These are phyloP conservation scores for Aspergillus udagawae DNA, from an alignment of 2,329 filamentous ascomycete species.

Conservation along the genomic window DNA sequence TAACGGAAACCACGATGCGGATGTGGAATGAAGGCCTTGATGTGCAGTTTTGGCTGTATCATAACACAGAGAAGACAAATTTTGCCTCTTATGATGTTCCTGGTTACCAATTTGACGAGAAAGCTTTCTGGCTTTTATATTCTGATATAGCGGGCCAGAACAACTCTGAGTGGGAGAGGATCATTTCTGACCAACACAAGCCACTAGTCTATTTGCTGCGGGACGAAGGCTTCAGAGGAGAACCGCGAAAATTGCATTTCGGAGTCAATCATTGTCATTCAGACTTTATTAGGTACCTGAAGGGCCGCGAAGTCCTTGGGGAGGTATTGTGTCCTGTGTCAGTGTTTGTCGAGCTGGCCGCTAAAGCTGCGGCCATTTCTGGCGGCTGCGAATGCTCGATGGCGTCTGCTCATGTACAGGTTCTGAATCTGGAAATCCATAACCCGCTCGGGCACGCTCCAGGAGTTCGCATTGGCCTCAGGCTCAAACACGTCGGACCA, in stretches of 20 bases:
- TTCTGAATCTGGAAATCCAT: not conserved
- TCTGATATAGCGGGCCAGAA: not conserved
- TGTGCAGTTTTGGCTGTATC: constrained; percentile 38
- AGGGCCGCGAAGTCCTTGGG: not conserved
- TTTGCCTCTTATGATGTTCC: constrained; percentile 29
- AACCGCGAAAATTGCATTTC: not conserved
- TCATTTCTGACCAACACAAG: not conserved
- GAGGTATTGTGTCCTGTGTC: not conserved
- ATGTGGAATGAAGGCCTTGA: constrained; percentile 41
- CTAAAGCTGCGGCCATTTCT: not conserved
- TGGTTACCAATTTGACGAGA: constrained; percentile 42
- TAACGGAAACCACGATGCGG: constrained; percentile 24
- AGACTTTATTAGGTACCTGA: not conserved
- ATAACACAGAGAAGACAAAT: constrained; percentile 24
- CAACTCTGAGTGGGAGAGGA: not conserved
- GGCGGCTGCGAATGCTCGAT: not conserved
- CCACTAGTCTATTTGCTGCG: not conserved
- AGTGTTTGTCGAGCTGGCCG: not conserved
- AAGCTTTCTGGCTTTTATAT: not conserved
- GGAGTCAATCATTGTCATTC: not conserved
- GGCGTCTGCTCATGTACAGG: too few species aligned
- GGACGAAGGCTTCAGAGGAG: not conserved
- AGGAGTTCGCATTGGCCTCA: not conserved
- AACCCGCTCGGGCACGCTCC: not conserved
- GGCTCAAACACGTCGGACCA: not conserved